These are phyloP conservation scores for Nematodospora valgi DNA, from an alignment of 805 yeast genomes.

Conservation along the genomic window DNA sequence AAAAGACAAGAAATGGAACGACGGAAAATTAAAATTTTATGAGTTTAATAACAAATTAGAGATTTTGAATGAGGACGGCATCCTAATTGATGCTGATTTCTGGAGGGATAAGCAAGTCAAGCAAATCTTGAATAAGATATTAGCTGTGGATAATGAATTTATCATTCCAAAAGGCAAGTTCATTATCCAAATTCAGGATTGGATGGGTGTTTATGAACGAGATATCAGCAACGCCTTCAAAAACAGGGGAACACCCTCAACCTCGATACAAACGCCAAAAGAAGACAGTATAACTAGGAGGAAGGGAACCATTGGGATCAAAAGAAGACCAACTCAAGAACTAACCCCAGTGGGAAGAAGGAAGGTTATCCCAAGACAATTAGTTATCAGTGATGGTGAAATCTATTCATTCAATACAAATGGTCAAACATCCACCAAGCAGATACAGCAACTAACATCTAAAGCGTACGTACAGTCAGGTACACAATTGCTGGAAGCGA, in stretches of 20 bases:
- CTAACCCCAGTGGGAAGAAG: too few relatives aligned
- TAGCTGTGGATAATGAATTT: constrained; percentile 18
- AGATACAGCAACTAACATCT: too few relatives aligned
- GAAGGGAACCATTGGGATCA: not conserved
- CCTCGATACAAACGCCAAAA: not conserved
- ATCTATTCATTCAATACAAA: too few relatives aligned
- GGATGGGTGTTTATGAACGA: constrained; percentile 31
- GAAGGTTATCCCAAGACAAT: too few relatives aligned
- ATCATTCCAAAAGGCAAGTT: constrained; percentile 23
- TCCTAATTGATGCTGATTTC: constrained; percentile 34
- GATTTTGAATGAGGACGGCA: constrained; percentile 33
- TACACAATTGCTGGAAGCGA: too few relatives aligned
- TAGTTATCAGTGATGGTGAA: too few relatives aligned
- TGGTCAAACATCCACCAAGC: too few relatives aligned
- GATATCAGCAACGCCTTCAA: constrained; percentile 26
- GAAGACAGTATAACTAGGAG: not conserved
- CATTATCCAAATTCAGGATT: constrained; percentile 28
- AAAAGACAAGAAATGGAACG: constrained; percentile 50
- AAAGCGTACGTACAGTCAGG: too few relatives aligned
- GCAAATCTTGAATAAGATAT: constrained; percentile 8
- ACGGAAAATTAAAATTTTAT: constrained; percentile 45
- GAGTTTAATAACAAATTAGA: constrained; percentile 48
- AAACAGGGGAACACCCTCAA: not conserved
- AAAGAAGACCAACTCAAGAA: not conserved
- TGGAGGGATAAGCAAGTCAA: constrained; percentile 8